Percentiles rank a stretch among this genome's conserved stretches.
These are phyloP conservation scores for Colletotrichum shisoi DNA, from an alignment of 2,329 filamentous ascomycete genomes.

Conservation along the genomic window DNA sequence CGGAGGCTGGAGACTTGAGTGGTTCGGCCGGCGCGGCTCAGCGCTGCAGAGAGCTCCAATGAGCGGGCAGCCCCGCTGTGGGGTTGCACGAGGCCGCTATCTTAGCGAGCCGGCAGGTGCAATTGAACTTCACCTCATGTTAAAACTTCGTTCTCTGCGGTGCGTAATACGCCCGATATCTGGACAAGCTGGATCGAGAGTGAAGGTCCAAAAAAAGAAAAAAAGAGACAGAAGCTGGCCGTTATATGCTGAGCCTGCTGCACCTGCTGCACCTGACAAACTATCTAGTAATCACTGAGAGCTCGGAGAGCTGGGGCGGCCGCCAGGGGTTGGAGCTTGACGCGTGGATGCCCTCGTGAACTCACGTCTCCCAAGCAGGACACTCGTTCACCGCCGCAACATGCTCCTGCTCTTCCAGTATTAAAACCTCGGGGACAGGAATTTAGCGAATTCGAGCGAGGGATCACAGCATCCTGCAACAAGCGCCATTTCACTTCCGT, in stretches of 20 bases:
- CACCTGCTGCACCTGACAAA: not conserved
- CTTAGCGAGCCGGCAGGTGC: not conserved
- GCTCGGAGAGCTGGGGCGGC: not conserved
- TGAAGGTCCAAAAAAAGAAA: not conserved
- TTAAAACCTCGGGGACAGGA: slow-evolving; percentile 6
- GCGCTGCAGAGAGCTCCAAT: slow-evolving; percentile 22
- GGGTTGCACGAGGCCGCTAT: slow-evolving; percentile 19
- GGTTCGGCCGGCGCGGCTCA: slow-evolving; percentile 19
- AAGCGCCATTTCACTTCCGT: not conserved
- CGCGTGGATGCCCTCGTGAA: slow-evolving; percentile 15
- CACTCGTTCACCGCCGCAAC: slow-evolving; percentile 1
- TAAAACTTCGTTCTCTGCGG: slow-evolving; percentile 25
- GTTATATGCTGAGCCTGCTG: not conserved
- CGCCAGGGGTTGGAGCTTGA: not conserved
- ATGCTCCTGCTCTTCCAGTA: slow-evolving; percentile 17
- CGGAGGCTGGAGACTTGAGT: not conserved
- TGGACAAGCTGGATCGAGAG: not conserved
- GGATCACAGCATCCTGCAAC: not conserved
- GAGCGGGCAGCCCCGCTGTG: slow-evolving; percentile 33
- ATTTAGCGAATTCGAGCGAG: not conserved
- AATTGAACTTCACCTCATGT: slow-evolving; percentile 15
- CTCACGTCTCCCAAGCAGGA: slow-evolving; percentile 9
- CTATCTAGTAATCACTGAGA: not conserved
- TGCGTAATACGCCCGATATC: not conserved
- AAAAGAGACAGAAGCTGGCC: not conserved